Conservation (phyloP, 1,284 basidiomycete species). For the Cutaneotrichosporon cutaneum region DNA sequence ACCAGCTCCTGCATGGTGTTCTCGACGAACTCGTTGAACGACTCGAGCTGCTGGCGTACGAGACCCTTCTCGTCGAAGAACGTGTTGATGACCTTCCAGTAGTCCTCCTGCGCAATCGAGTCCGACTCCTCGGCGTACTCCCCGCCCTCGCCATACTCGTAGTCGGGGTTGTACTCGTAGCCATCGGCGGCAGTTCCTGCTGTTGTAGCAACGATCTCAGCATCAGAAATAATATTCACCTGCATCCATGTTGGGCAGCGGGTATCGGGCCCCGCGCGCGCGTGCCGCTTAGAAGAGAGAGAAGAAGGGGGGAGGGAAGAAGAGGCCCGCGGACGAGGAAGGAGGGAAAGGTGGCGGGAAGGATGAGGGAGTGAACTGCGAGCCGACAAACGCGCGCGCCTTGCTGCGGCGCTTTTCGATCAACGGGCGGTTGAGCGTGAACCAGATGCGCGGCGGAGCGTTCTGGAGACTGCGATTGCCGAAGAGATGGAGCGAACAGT, state of each 20-base stretch:
- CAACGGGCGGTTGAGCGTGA: background rate
- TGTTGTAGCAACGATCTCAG: constrained; percentile 31
- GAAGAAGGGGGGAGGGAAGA: background rate
- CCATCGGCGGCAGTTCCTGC: constrained; percentile 30
- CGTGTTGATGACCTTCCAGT: constrained; percentile 91
- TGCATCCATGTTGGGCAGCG: constrained; percentile 41
- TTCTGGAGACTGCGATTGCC: constrained; percentile 10
- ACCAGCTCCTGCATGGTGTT: constrained; percentile 99
- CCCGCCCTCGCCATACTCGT: constrained; percentile 32
- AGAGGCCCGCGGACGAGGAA: background rate
- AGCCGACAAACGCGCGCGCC: background rate
- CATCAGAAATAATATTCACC: constrained; percentile 41
- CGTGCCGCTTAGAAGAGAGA: background rate
- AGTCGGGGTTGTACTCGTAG: constrained; percentile 39
- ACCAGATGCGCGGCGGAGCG: constrained; percentile 15
- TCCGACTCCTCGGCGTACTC: constrained; percentile 61
- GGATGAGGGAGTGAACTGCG: background rate
- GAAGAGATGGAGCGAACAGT: background rate
- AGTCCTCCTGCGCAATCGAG: constrained; percentile 80
- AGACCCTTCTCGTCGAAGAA: constrained; percentile 98
- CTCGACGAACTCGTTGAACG: constrained; percentile 98
- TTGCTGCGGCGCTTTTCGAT: background rate
- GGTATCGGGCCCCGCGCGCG: background rate
- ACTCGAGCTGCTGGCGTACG: constrained; percentile 95
- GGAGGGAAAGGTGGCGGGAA: background rate